phyloP scores from a whole-genome alignment of 441 rosid species.

The Dalechampia spathulata region DNA sequence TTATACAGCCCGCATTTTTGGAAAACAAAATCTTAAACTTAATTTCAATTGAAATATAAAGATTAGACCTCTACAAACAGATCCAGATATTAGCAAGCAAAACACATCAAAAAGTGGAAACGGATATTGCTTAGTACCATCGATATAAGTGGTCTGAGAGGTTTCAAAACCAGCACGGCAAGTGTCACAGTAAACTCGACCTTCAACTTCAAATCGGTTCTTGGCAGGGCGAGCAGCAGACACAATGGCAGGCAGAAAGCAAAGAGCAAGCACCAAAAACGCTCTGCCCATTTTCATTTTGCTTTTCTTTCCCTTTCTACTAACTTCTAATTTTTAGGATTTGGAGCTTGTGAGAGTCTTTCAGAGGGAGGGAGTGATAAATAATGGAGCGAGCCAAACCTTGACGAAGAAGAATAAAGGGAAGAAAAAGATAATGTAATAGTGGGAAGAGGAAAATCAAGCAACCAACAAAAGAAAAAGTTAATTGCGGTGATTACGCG shows the following conservation, averaged over 20 bases:
- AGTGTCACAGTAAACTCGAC: conserved; percentile 69
- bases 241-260: conserved; percentile 41
- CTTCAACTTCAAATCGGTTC: conserved; percentile 46
- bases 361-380: background rate
- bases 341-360: too few species aligned
- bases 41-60: too few species aligned
- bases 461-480: too few species aligned
- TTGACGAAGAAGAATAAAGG: background rate
- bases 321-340: too few species aligned
- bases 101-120: background rate
- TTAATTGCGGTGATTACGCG: conserved; percentile 26
- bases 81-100: background rate
- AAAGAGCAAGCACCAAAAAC: conserved; percentile 40
- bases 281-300: conserved; percentile 56
- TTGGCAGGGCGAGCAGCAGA: conserved; percentile 39
- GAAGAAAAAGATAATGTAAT: too few species aligned
- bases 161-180: conserved; percentile 91
- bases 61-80: background rate
- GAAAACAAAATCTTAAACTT: too few species aligned
- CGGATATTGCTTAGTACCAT: conserved; percentile 55
- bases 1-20: too few species aligned
- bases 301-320: too few species aligned
- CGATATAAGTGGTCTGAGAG: conserved; percentile 51
- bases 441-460: too few species aligned
- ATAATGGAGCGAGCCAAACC: background rate